Evolutionary conservation across 1,284 basidiomycete genomes (phyloP).

Genomic region (Melampsora americana): DNA sequence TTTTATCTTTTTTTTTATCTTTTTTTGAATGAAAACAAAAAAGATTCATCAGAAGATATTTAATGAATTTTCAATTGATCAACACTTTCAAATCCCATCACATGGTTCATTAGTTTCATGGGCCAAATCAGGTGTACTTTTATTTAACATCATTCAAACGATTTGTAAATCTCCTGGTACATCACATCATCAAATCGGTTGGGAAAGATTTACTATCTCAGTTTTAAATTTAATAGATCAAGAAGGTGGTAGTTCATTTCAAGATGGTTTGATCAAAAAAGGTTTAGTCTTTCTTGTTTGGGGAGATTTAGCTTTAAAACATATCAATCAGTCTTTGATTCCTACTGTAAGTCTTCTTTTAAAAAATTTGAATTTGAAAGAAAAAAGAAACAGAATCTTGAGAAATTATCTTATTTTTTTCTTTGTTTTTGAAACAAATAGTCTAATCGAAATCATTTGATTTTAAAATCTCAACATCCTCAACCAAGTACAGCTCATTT

Average conservation of each 20-base stretch:
- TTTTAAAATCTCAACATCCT: constrained; percentile 7
- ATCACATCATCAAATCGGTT: constrained; percentile 12
- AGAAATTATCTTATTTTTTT: no score
- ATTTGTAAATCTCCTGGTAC: not conserved
- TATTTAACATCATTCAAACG: constrained; percentile 25
- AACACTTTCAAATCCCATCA: not conserved
- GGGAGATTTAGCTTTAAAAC: constrained; percentile 20
- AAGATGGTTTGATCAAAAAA: not conserved
- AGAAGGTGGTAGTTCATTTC: constrained; percentile 8
- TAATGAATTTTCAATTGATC: constrained; percentile 19
- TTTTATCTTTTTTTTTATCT: no score
- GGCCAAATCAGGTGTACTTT: constrained; percentile 20
- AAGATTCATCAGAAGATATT: constrained; percentile 36
- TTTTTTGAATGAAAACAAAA: no score
- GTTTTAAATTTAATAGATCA: constrained; percentile 25
- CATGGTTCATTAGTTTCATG: constrained; percentile 38
- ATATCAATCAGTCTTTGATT: not conserved
- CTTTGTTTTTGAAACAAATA: no score
- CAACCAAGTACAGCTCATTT: not conserved
- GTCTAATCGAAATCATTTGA: not conserved
- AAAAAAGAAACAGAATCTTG: no score
- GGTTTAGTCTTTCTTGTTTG: constrained; percentile 36
- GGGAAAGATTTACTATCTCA: constrained; percentile 5
- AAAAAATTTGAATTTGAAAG: no score
- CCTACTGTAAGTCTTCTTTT: not conserved